Conservation (phyloP, 768 basidiomycete genomes). For the Agaricus sinodeliciosus region DNA sequence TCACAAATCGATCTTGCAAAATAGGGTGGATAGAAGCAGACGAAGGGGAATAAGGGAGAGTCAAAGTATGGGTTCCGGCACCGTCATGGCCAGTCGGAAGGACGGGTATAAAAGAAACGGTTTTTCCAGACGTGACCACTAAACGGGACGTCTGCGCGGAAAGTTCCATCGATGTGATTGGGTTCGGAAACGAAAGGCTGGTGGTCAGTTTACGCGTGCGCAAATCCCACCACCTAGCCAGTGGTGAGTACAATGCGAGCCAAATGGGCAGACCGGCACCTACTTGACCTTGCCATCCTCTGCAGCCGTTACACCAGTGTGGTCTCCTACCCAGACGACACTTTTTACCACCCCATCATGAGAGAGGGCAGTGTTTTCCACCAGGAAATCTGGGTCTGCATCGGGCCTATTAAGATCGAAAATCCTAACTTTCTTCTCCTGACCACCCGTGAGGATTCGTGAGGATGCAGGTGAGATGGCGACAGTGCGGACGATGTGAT, state of each 20-base stretch:
- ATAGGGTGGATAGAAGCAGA: constrained; percentile 94
- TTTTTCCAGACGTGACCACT: constrained; percentile 87
- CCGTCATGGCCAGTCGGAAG: constrained; percentile 54
- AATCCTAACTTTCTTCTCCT: constrained; percentile 96
- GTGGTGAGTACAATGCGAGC: constrained; percentile 13
- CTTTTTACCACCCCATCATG: constrained; percentile 91
- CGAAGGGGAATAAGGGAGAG: constrained; percentile 81
- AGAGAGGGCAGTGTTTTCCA: constrained; percentile 51
- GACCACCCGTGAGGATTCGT: constrained; percentile 83
- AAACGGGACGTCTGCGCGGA: constrained; percentile 76
- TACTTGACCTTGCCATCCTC: constrained; percentile 92
- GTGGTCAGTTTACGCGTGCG: constrained; percentile 70
- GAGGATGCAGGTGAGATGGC: constrained; percentile 69
- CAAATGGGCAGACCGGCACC: constrained; percentile 14
- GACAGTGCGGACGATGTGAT: constrained; percentile 96
- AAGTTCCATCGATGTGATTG: constrained; percentile 93
- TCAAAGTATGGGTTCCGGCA: constrained; percentile 67
- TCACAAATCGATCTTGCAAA: constrained; percentile 84
- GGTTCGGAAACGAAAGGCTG: constrained; percentile 62
- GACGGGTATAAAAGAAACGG: constrained; percentile 85
- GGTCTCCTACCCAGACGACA: constrained; percentile 88
- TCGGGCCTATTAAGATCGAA: constrained; percentile 87
- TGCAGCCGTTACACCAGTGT: constrained; percentile 82
- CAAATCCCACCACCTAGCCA: constrained; percentile 90
- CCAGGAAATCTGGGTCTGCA: constrained; percentile 78